These are phyloP conservation scores for Hirschfeldia incana DNA, from an alignment of 345 rosid genomes.

Conservation along the genomic window DNA sequence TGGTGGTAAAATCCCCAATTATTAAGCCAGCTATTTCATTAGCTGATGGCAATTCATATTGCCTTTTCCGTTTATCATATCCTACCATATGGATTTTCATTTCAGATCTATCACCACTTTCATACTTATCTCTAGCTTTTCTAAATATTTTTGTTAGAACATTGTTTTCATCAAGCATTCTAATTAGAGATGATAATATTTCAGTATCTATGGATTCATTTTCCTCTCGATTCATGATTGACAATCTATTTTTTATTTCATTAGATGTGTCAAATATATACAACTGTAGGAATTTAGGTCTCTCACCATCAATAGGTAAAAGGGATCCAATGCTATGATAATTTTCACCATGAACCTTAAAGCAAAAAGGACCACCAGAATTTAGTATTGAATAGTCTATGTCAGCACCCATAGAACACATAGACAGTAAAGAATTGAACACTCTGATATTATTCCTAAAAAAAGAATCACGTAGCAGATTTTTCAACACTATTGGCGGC, in stretches of 20 bases:
- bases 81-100: neutral
- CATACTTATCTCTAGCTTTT: neutral
- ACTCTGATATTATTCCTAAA: neutral
- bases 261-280: neutral
- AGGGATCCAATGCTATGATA: neutral
- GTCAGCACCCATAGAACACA: neutral
- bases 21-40: neutral
- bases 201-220: neutral
- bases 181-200: neutral
- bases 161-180: neutral
- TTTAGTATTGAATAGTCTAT: neutral
- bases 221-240: neutral
- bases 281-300: neutral
- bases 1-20: neutral
- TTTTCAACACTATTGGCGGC: neutral
- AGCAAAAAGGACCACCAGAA: neutral
- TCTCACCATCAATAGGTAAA: neutral
- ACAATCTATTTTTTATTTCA: neutral
- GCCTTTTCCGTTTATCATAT: neutral
- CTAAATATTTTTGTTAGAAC: neutral
- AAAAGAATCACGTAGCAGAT: neutral
- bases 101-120: neutral
- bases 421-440: neutral
- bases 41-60: neutral
- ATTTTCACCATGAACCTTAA: neutral